Evolutionary conservation across 2,329 filamentous ascomycete species (phyloP).

Genomic region (Alternaria atra): DNA sequence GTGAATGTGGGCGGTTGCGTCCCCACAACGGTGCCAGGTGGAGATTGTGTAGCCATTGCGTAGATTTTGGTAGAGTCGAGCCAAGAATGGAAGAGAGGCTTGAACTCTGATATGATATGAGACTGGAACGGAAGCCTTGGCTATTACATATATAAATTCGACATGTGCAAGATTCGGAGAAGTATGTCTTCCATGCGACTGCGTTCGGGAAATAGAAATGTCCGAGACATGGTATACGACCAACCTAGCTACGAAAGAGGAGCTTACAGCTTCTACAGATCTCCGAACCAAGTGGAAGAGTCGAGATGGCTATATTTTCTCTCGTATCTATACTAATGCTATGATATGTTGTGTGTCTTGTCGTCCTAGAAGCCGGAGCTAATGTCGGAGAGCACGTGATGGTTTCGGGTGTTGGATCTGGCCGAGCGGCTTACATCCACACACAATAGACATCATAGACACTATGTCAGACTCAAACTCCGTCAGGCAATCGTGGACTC

Average conservation of each 20-base stretch:
- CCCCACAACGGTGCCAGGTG: neutral
- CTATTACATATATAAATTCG: neutral
- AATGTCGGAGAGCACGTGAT: constrained; percentile 3
- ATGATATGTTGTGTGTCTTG: neutral
- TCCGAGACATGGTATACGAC: constrained; percentile 3
- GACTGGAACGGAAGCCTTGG: neutral
- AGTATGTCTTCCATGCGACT: neutral
- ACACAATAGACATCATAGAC: neutral
- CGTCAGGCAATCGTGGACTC: neutral
- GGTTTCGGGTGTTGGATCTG: constrained; percentile 9
- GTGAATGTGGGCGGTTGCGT: neutral
- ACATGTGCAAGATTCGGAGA: neutral
- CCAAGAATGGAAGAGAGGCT: neutral
- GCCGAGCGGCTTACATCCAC: constrained; percentile 4
- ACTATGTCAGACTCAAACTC: neutral
- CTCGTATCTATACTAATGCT: neutral
- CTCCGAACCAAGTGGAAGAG: neutral
- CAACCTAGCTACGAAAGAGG: neutral
- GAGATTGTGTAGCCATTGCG: neutral
- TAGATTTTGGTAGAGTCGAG: neutral
- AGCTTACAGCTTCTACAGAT: neutral
- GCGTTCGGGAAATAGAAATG: constrained; percentile 11
- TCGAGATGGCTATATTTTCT: neutral
- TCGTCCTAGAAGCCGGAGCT: neutral
- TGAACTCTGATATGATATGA: neutral